phyloP scores from a whole-genome alignment of 495 filamentous ascomycete species.

The Penicillium atrosanguineum region DNA sequence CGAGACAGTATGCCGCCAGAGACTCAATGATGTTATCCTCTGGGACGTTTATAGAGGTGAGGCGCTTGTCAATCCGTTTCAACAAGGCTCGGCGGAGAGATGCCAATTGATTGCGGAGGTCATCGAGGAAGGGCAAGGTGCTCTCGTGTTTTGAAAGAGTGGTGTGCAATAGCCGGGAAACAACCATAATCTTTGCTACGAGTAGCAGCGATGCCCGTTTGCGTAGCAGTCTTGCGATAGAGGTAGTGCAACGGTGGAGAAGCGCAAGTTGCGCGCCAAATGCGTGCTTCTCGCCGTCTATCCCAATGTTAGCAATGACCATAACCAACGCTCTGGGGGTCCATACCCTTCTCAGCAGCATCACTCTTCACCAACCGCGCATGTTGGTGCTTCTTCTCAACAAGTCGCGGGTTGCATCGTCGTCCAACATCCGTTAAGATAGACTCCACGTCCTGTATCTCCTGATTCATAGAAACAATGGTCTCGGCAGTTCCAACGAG shows the following conservation, averaged over 20 bases:
- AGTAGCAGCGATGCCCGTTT: constrained; percentile 58
- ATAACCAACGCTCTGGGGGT: constrained; percentile 2
- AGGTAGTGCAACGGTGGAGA: constrained; percentile 56
- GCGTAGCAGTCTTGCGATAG: constrained; percentile 56
- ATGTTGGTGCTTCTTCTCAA: constrained; percentile 67
- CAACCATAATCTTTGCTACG: constrained; percentile 76
- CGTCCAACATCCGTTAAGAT: constrained; percentile 69
- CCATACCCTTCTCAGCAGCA: constrained; percentile 44
- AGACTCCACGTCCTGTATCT: constrained; percentile 71
- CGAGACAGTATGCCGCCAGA: constrained; percentile 78
- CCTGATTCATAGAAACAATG: constrained; percentile 81
- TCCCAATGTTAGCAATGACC: constrained; percentile 20
- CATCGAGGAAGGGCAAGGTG: constrained; percentile 56
- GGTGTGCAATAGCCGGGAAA: constrained; percentile 69
- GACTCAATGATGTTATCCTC: constrained; percentile 61
- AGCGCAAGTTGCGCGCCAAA: constrained; percentile 62
- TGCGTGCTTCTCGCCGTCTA: constrained; percentile 52
- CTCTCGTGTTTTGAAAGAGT: constrained; percentile 54
- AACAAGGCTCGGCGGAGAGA: constrained; percentile 60
- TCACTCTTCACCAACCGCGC: constrained; percentile 56
- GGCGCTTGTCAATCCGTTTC: constrained; percentile 61
- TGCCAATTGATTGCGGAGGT: constrained; percentile 59
- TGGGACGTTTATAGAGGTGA: constrained; percentile 52
- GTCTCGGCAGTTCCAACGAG: constrained; percentile 88
- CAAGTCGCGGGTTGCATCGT: constrained; percentile 69